Evolutionary conservation across 352 stramenopile genomes (phyloP), one percentile per base, ranked within the genome.

Genomic region (Ophiocytium majus): DNA sequence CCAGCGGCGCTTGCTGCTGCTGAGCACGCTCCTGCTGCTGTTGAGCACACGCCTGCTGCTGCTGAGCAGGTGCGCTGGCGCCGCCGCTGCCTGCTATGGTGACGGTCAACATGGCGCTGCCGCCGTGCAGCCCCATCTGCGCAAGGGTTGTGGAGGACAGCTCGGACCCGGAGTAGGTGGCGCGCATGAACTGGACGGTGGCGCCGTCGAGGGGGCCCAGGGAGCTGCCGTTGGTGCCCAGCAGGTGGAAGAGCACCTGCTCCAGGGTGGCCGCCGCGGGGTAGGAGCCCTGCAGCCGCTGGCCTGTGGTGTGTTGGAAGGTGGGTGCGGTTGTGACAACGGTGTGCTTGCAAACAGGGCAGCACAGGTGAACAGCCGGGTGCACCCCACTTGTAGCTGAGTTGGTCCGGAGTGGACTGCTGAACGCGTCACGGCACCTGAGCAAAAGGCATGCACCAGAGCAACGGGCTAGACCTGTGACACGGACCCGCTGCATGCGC

Each of bases 181-280:
- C 71, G 50, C 83, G 79, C 83, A 87, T 87, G 79, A 87, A 87
- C 79, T 87, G 83, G 0, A 87, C 78, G 1, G 50, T 74, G 31
- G 78, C 66, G 28, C 78, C 63, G 78, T 87, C 64, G 5, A 37
- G 5, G 64, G 5, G 5, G 17, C 17, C 64, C 17, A 17, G 5
- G 5, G 5, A 5, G 5, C 5, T 5, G 10, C 64, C 64, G 43
- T 57, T 57, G 5, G 5, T 5, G 5, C 5, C 17, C 64, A 76
- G 64, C 64, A 76, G 64, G 10, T 76, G 5, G 31, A 34, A 5
- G 5, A 76, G 64, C 5, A 76, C 34, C 31, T 34, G 31, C 31
- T 76, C 5, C 64, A 87, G 83, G 10, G 83, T 79, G 17, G 78
- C 80, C 33, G 80, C 80, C 9, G 78, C 35, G 10, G 83, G 37